phyloP scores from a whole-genome alignment of 208 protist species.

The Leptomonas pyrrhocoris region DNA sequence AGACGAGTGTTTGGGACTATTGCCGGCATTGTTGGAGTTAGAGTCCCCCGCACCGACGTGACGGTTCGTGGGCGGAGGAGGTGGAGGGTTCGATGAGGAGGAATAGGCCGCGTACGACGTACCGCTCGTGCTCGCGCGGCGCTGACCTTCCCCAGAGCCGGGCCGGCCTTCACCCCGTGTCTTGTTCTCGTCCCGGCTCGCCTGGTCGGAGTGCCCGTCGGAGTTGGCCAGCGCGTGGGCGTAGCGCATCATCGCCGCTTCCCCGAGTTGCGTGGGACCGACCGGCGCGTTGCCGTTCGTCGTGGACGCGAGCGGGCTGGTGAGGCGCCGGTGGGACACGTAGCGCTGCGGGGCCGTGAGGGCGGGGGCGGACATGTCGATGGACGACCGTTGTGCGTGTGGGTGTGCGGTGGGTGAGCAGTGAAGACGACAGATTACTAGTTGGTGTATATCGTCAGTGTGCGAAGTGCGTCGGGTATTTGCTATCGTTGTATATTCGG shows the following conservation, averaged over 20 bases:
- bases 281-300: not conserved
- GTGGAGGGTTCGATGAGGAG: too few species aligned
- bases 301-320: constrained; percentile 15
- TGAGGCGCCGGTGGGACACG: constrained; percentile 4
- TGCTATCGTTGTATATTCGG: too few species aligned
- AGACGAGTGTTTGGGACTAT: not conserved
- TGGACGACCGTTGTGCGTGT: not conserved
- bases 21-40: not conserved
- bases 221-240: not conserved
- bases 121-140: too few species aligned
- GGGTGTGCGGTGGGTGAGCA: not conserved
- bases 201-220: not conserved
- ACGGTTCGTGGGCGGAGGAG: too few species aligned
- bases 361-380: not conserved
- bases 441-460: too few species aligned
- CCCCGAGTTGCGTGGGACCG: not conserved
- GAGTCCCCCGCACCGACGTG: too few species aligned
- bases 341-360: constrained; percentile 17
- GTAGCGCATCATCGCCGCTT: not conserved
- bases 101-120: too few species aligned
- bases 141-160: too few species aligned
- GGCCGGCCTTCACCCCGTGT: not conserved
- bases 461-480: too few species aligned
- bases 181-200: not conserved
- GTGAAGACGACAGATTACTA: too few species aligned